Percentiles rank a stretch among this genome's conserved stretches.
These are phyloP conservation scores for Calocera viscosa DNA, from an alignment of 768 basidiomycete genomes.

Conservation along the genomic window DNA sequence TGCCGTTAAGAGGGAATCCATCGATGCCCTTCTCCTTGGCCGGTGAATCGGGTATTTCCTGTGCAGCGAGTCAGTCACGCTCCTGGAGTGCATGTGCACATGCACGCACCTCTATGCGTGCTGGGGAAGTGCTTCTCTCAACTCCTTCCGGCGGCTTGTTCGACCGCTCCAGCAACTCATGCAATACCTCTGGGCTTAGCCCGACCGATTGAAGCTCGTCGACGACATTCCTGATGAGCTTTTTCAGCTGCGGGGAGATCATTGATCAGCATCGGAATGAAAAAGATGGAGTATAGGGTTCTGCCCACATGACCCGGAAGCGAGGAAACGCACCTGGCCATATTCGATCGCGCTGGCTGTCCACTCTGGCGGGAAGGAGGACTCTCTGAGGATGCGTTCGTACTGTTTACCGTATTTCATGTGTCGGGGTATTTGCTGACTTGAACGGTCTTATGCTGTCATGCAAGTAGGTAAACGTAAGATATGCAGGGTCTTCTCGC, in stretches of 20 bases:
- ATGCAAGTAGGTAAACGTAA: no score
- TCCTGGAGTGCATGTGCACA: background rate
- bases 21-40: background rate
- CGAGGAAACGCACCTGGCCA: conserved; percentile 41
- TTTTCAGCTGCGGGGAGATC: conserved; percentile 54
- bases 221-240: conserved; percentile 72
- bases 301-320: background rate
- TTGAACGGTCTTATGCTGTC: background rate
- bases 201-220: conserved; percentile 64
- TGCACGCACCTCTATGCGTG: conserved; percentile 5
- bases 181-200: conserved; percentile 33
- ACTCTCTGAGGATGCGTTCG: conserved; percentile 27
- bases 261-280: background rate
- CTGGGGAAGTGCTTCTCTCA: background rate
- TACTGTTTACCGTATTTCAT: conserved; percentile 34
- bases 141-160: conserved; percentile 11
- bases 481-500: no score
- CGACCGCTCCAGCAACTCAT: conserved; percentile 32
- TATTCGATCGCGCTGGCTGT: conserved; percentile 73
- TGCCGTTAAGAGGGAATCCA: background rate
- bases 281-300: background rate
- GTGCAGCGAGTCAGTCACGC: background rate
- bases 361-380: conserved; percentile 61
- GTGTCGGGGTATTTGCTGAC: background rate
- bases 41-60: conserved; percentile 2